Conservation (phyloP, 1,284 basidiomycete genomes). For the Stereum hirsutum region DNA sequence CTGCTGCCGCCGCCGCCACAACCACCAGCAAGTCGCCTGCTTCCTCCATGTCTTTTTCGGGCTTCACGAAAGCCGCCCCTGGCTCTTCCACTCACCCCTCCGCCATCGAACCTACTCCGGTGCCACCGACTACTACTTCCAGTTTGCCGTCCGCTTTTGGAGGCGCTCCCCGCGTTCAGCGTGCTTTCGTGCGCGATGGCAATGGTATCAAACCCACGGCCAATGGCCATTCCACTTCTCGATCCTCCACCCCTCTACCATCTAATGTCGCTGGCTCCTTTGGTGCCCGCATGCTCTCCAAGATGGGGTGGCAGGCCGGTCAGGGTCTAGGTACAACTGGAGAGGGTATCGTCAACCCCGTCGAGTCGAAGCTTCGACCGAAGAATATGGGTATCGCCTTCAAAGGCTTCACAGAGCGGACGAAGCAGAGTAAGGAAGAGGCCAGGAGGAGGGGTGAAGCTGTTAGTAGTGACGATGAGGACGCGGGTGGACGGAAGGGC, state of each 20-base stretch:
- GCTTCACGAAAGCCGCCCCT: constrained; percentile 27
- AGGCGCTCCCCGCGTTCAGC: constrained; percentile 25
- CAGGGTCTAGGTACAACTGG: constrained; percentile 74
- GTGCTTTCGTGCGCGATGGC: constrained; percentile 49
- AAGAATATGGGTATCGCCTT: constrained; percentile 82
- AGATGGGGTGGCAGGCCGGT: constrained; percentile 90
- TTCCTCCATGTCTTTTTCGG: constrained; percentile 12
- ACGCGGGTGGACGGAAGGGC: constrained; percentile 38
- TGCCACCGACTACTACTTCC: constrained; percentile 27
- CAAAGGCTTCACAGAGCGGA: constrained; percentile 81
- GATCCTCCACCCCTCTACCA: constrained; percentile 44
- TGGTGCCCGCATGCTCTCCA: constrained; percentile 84
- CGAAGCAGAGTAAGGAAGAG: constrained; percentile 81
- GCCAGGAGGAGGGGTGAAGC: constrained; percentile 67
- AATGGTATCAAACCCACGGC: constrained; percentile 25
- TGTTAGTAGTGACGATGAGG: constrained; percentile 70
- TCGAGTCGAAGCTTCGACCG: constrained; percentile 79
- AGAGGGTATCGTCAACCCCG: constrained; percentile 82
- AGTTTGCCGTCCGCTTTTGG: constrained; percentile 38
- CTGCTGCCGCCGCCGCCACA: too few relatives aligned
- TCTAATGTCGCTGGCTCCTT: constrained; percentile 66
- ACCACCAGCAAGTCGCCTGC: constrained; percentile 16
- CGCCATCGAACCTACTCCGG: constrained; percentile 15
- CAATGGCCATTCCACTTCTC: constrained; percentile 33
- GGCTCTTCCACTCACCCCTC: constrained; percentile 26